These are phyloP conservation scores for Botrytis fragariae DNA, from an alignment of 2,329 filamentous ascomycete species.

Conservation along the genomic window DNA sequence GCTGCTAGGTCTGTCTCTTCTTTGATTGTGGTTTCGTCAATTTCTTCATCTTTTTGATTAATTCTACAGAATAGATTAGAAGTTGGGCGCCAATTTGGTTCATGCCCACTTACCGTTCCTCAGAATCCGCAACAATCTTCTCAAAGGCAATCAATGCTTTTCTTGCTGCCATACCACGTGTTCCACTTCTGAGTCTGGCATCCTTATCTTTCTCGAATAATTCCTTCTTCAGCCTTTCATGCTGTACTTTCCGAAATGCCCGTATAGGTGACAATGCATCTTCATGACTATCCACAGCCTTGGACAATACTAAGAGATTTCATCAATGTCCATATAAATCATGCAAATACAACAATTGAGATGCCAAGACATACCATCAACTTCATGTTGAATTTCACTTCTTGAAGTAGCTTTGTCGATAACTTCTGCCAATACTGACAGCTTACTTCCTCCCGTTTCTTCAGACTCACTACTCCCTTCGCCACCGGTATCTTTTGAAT, in stretches of 20 bases:
- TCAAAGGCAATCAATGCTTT: conserved; percentile 71
- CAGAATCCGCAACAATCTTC: conserved; percentile 57
- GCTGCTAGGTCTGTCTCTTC: conserved; percentile 66
- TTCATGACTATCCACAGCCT: conserved; percentile 53
- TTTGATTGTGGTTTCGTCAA: conserved; percentile 56
- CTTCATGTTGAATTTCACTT: conserved; percentile 58
- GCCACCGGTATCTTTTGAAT: conserved; percentile 37
- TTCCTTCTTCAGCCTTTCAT: conserved; percentile 59
- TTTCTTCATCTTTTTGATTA: conserved; percentile 53
- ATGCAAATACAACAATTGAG: not conserved
- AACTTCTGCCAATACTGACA: conserved; percentile 64
- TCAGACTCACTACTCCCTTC: conserved; percentile 32
- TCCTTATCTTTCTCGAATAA: conserved; percentile 71
- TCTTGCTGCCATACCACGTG: conserved; percentile 70
- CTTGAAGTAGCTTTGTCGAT: conserved; percentile 58
- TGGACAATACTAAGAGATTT: conserved; percentile 51
- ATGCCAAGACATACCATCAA: conserved; percentile 48
- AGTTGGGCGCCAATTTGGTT: not conserved
- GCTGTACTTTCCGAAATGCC: conserved; percentile 59
- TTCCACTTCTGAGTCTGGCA: conserved; percentile 70
- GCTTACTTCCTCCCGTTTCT: conserved; percentile 30
- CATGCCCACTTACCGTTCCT: conserved; percentile 33
- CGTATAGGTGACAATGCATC: conserved; percentile 58
- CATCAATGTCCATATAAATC: not conserved
- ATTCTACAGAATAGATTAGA: conserved; percentile 35